These are phyloP conservation scores for Leptographium procerum DNA, from an alignment of 2,329 filamentous ascomycete species.

Conservation along the genomic window DNA sequence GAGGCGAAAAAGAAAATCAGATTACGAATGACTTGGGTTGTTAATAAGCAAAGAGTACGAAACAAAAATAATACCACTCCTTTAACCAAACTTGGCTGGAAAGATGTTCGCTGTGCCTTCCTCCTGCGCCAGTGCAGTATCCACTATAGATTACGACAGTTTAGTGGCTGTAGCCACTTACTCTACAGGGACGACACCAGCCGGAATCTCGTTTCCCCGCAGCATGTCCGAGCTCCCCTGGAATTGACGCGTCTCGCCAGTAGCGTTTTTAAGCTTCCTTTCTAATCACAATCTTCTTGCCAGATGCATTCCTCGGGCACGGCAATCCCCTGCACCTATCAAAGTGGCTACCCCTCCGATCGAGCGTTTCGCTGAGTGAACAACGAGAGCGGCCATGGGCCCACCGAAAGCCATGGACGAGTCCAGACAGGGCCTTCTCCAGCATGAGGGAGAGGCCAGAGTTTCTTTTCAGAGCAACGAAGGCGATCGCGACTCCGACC, in stretches of 20 bases:
- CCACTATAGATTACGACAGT: neutral
- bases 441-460: neutral
- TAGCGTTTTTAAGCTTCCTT: no score
- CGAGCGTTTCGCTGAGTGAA: neutral
- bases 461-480: slow-evolving; percentile 8
- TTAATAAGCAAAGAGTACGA: no score
- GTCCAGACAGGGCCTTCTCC: neutral
- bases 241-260: neutral
- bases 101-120: neutral
- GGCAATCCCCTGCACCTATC: neutral
- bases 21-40: no score
- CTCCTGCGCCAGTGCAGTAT: no score
- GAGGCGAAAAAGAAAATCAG: no score
- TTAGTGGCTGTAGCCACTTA: no score
- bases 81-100: no score
- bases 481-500: slow-evolving; percentile 17
- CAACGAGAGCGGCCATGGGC: neutral
- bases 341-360: neutral
- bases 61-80: no score
- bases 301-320: neutral
- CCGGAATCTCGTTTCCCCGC: no score
- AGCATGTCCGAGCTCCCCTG: neutral
- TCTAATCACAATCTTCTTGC: neutral
- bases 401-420: neutral
- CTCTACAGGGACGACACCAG: no score